Evolutionary conservation across 306 rosid species (phyloP), one percentile per base, ranked within the genome.

Genomic region (Benincasa hispida): DNA sequence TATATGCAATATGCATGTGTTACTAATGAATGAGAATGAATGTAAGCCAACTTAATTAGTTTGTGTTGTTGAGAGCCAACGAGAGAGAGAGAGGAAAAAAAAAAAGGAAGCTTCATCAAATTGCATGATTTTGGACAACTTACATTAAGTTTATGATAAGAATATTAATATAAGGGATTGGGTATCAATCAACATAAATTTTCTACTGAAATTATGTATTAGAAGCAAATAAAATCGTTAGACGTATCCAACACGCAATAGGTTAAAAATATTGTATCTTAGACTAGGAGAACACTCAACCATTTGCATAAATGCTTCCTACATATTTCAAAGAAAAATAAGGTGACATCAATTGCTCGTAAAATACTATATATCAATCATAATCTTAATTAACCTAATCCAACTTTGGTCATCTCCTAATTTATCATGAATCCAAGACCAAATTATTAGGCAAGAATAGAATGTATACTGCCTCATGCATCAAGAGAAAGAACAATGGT

Each of bases 1-100:
- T 70, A 15, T 58, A 70, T 47, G 57, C 58, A 70, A 15, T 58
- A 70, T 47, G 57, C 58, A 70, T 70, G 75, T 45, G 75, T 70
- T 24, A 70, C 75, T 47, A 70, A 70, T 70, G 75, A 70, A 70
- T 70, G 75, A 47, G 57, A 70, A 70, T 70, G 57, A 70, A 70
- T 70, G 75, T 45, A 70, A 51, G 58, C 58, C 57, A 70, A 70
- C 57, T 25, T 70, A 45, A 14, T 70, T 70, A 70, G 75, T 47
- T 70, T 70, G 75, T 70, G 75, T 70, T 25, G 75, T 70, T 70
- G 75, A 47, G n/a, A 70, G 41, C 39, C 15, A n/a, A 67, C n/a
- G n/a, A 67, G 54, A 21, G 12, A 41, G 2, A 1, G 47, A 5
- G 5, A 39, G 8, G 5, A 35, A 62, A 9, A 4, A 5, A 10